Percentiles rank a stretch among this genome's conserved stretches.
Evolutionary conservation across 2,329 filamentous ascomycete species (phyloP).

Genomic region (Colletotrichum truncatum): DNA sequence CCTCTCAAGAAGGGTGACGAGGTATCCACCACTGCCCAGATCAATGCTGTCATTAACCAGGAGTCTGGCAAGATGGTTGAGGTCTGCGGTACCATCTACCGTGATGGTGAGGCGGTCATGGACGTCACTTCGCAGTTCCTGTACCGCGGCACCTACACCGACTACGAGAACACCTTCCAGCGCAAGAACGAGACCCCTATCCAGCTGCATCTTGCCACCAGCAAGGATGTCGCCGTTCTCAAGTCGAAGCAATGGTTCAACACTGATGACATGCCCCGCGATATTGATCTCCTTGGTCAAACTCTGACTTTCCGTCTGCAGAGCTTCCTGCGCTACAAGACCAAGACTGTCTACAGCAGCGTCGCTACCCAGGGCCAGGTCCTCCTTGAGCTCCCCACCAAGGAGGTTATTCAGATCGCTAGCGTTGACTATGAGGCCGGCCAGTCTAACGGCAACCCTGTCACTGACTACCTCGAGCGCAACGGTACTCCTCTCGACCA

Average conservation of each 20-base stretch:
- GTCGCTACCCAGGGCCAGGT: slow-evolving; percentile 94
- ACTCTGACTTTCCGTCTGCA: slow-evolving; percentile 96
- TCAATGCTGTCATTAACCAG: slow-evolving; percentile 98
- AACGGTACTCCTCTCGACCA: slow-evolving; percentile 94
- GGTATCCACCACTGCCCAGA: slow-evolving; percentile 90
- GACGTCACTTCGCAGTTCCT: slow-evolving; percentile 98
- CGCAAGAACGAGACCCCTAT: slow-evolving; percentile 96
- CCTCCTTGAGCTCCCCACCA: slow-evolving; percentile 91
- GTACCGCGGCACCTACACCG: slow-evolving; percentile 91
- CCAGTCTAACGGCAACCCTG: slow-evolving; percentile 92
- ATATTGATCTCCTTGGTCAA: slow-evolving; percentile 89
- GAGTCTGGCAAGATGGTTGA: slow-evolving; percentile 99
- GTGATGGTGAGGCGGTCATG: slow-evolving; percentile 89
- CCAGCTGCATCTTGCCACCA: slow-evolving; percentile 86
- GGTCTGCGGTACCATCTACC: slow-evolving; percentile 95
- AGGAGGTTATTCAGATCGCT: slow-evolving; percentile 97
- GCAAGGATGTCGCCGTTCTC: slow-evolving; percentile 92
- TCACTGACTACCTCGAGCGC: slow-evolving; percentile 93
- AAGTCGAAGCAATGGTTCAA: slow-evolving; percentile 99
- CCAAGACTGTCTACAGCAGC: slow-evolving; percentile 88
- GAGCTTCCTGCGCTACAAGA: slow-evolving; percentile 92
- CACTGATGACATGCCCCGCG: slow-evolving; percentile 73
- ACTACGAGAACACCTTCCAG: slow-evolving; percentile 99
- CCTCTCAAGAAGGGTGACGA: slow-evolving; percentile 96
- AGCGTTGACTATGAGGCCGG: slow-evolving; percentile 96